phyloP scores from a whole-genome alignment of 1,139 yeast species.

The Magnusiomyces starmeri region DNA sequence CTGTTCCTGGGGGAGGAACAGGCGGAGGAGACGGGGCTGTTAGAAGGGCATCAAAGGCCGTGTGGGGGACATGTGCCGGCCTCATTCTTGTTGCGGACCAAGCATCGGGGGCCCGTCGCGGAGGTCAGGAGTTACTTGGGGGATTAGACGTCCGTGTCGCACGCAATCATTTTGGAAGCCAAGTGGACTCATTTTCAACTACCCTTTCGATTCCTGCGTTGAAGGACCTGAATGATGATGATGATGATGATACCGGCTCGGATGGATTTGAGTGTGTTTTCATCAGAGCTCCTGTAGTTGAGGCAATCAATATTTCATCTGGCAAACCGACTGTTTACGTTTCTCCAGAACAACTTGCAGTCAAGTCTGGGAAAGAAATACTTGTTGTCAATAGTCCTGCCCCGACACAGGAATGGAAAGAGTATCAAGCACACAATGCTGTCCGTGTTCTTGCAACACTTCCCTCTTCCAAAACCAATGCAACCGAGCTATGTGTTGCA shows the following conservation, averaged over 20 bases:
- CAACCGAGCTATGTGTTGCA: constrained; percentile 45
- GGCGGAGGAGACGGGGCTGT: background rate
- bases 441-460: constrained; percentile 28
- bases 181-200: constrained; percentile 56
- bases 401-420: constrained; percentile 9
- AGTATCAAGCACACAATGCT: constrained; percentile 6
- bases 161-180: constrained; percentile 77
- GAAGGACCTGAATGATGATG: constrained; percentile 36
- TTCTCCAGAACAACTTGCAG: constrained; percentile 11
- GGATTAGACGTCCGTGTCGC: constrained; percentile 59
- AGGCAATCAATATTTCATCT: constrained; percentile 29
- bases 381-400: constrained; percentile 15
- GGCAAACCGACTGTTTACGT: background rate
- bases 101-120: constrained; percentile 42
- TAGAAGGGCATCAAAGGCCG: constrained; percentile 38
- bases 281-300: constrained; percentile 73
- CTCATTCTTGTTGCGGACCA: constrained; percentile 57
- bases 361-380: too few relatives aligned
- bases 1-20: background rate
- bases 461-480: constrained; percentile 18
- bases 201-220: constrained; percentile 46
- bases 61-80: constrained; percentile 91
- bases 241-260: too few relatives aligned
- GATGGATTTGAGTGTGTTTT: constrained; percentile 52
- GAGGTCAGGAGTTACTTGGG: constrained; percentile 55